A percentile compares a stretch with the other conserved stretches of the same genome.
phyloP scores from a whole-genome alignment of 75 land plant species.

The Gnetum montanum region DNA sequence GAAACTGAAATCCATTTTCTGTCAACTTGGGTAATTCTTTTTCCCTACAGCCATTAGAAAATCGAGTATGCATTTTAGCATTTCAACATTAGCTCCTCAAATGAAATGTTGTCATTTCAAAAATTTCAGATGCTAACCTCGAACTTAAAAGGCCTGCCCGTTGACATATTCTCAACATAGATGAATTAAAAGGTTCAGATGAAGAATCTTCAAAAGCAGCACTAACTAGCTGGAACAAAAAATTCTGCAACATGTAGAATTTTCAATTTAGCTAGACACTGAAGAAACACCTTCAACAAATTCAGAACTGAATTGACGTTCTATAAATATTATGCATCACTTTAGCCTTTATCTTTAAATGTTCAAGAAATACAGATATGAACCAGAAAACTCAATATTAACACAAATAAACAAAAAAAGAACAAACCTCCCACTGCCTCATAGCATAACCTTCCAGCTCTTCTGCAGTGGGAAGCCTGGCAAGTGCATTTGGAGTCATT shows the following conservation, averaged over 20 bases:
- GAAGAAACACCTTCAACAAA: too few species aligned
- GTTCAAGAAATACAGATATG: neutral
- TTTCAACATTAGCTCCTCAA: too few species aligned
- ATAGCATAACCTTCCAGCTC: constrained; percentile 83
- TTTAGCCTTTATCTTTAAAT: neutral
- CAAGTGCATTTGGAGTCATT: constrained; percentile 57
- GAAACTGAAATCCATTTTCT: constrained; percentile 89
- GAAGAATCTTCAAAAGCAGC: constrained; percentile 50
- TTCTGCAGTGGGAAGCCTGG: constrained; percentile 53
- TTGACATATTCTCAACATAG: constrained; percentile 72
- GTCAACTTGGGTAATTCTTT: constrained; percentile 69
- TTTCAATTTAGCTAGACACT: too few species aligned
- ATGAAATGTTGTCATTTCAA: too few species aligned
- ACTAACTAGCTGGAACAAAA: constrained; percentile 86
- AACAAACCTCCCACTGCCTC: constrained; percentile 97
- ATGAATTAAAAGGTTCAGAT: constrained; percentile 41
- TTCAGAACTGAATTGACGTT: too few species aligned
- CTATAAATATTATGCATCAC: neutral
- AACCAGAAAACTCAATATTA: too few species aligned
- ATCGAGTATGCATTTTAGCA: neutral
- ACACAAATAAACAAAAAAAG: too few species aligned
- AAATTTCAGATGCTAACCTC: too few species aligned
- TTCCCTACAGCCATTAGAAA: constrained; percentile 31
- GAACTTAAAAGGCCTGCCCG: constrained; percentile 57
- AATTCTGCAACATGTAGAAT: constrained; percentile 37